These are phyloP conservation scores for Aegilops tauschii DNA, from an alignment of 176 grass and related monocot genomes.

Conservation along the genomic window DNA sequence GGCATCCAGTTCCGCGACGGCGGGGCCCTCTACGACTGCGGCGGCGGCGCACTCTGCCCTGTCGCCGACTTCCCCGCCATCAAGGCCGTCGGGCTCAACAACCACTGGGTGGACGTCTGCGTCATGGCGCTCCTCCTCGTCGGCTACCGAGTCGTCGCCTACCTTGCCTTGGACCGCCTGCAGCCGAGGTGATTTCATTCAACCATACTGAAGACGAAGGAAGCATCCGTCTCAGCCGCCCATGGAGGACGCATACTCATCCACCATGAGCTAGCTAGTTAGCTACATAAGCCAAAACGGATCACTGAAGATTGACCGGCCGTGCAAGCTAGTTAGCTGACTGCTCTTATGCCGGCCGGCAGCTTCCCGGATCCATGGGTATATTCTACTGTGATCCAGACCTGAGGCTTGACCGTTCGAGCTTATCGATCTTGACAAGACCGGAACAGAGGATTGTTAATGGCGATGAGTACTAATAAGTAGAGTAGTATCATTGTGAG, in stretches of 20 bases:
- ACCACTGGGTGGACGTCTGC: conserved; percentile 86
- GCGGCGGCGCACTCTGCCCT: conserved; percentile 35
- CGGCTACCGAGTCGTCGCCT: conserved; percentile 88
- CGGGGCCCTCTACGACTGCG: conserved; percentile 64
- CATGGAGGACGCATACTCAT: not conserved
- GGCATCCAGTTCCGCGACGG: conserved; percentile 67
- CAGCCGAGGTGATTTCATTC: conserved; percentile 42
- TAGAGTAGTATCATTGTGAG: not conserved
- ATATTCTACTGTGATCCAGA: not conserved
- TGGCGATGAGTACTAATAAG: not conserved
- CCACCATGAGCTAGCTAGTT: not conserved
- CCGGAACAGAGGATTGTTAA: not conserved
- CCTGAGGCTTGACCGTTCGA: not conserved
- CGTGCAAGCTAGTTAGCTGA: not conserved
- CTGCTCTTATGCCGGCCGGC: not conserved
- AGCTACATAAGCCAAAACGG: not conserved
- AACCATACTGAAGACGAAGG: not conserved
- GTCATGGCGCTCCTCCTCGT: conserved; percentile 91
- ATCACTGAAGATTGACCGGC: not conserved
- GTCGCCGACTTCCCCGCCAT: conserved; percentile 81
- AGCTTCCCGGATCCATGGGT: not conserved
- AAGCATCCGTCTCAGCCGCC: not conserved
- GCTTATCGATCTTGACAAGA: not conserved
- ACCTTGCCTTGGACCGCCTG: conserved; percentile 73
- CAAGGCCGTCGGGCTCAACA: conserved; percentile 71